Percentiles rank a stretch among this genome's conserved stretches.
phyloP scores from a whole-genome alignment of 1,284 basidiomycete genomes.

The Microbotryum silenes-acaulis region DNA sequence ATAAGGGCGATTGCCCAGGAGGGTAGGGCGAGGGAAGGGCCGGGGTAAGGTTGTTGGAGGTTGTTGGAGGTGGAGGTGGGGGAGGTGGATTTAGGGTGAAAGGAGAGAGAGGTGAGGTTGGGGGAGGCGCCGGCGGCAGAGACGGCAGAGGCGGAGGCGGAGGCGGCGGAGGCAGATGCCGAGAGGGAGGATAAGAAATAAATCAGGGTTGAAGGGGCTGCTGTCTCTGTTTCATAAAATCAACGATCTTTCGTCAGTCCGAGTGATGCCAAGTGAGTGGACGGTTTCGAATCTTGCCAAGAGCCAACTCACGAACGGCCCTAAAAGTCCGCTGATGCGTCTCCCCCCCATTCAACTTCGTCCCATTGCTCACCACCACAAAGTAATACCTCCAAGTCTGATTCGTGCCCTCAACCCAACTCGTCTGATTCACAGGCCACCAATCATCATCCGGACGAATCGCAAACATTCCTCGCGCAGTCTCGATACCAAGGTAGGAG shows the following conservation, averaged over 20 bases:
- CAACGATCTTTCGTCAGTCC: no score
- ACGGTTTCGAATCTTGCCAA: neutral
- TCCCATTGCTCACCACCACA: conserved; percentile 54
- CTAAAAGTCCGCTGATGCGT: conserved; percentile 60
- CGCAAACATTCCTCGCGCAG: conserved; percentile 51
- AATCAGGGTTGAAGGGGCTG: conserved; percentile 22
- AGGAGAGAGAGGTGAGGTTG: neutral
- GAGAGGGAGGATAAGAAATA: conserved; percentile 18
- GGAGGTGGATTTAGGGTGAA: neutral
- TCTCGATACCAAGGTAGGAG: conserved; percentile 44
- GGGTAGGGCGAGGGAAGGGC: conserved; percentile 48
- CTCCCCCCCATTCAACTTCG: conserved; percentile 50
- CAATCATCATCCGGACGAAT: conserved; percentile 62
- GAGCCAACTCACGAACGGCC: conserved; percentile 58
- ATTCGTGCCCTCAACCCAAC: conserved; percentile 46
- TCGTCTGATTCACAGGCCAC: conserved; percentile 54
- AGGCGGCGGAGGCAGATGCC: conserved; percentile 30
- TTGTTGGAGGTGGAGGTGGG: conserved; percentile 2
- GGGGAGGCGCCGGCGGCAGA: conserved; percentile 15
- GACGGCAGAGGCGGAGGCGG: conserved; percentile 18
- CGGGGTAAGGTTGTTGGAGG: conserved; percentile 18
- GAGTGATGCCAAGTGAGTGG: neutral
- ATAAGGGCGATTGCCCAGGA: conserved; percentile 83
- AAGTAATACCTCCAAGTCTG: conserved; percentile 61
- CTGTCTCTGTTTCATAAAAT: conserved; percentile 14